phyloP scores from a whole-genome alignment of 2,329 filamentous ascomycete species.

The Alternaria burnsii region DNA sequence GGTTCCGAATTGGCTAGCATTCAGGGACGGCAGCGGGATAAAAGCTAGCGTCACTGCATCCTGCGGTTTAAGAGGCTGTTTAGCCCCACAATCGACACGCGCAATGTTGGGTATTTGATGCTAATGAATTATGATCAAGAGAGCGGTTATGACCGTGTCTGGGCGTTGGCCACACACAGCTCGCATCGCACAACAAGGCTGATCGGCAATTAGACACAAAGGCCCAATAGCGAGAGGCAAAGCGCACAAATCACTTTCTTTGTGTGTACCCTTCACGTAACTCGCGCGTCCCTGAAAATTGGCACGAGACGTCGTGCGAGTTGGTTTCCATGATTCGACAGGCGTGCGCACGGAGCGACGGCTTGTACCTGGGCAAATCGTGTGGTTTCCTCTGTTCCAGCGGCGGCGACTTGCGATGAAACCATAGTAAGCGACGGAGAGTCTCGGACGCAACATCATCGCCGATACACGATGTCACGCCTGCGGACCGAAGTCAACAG shows the following conservation, averaged over 20 bases:
- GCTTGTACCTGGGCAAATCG: conserved; percentile 28
- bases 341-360: conserved; percentile 42
- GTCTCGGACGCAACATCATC: conserved; percentile 44
- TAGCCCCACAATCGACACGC: conserved; percentile 43
- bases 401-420: conserved; percentile 37
- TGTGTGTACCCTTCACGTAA: conserved; percentile 33
- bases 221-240: conserved; percentile 30
- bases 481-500: neutral
- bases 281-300: conserved; percentile 45
- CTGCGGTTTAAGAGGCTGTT: conserved; percentile 36
- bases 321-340: conserved; percentile 42
- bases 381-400: conserved; percentile 33
- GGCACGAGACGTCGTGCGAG: conserved; percentile 36
- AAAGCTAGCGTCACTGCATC: conserved; percentile 36
- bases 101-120: conserved; percentile 45
- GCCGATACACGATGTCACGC: conserved; percentile 18
- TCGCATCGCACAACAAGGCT: conserved; percentile 15
- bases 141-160: conserved; percentile 17
- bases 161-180: conserved; percentile 25
- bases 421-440: conserved; percentile 29
- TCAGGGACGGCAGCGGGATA: conserved; percentile 44
- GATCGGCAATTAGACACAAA: conserved; percentile 34
- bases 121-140: conserved; percentile 30
- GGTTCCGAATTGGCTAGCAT: conserved; percentile 46
- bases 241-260: conserved; percentile 20